phyloP scores from a whole-genome alignment of 495 filamentous ascomycete genomes.

The Tuber indicum region DNA sequence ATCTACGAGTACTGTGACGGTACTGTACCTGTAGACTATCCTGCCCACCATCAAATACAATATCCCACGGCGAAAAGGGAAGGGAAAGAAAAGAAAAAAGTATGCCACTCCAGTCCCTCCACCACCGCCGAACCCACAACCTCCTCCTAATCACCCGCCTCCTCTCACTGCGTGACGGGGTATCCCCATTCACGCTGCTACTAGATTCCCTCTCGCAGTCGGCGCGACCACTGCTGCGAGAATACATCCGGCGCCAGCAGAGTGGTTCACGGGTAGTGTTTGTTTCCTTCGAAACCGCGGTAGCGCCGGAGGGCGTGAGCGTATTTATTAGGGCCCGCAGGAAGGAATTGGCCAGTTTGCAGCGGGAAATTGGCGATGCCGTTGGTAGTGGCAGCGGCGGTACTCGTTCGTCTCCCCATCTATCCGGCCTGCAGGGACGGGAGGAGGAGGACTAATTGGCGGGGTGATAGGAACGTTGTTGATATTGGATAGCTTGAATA shows the following conservation, averaged over 20 bases:
- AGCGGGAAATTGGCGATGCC: conserved; percentile 55
- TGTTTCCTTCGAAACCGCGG: conserved; percentile 66
- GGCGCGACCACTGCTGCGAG: conserved; percentile 59
- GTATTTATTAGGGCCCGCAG: conserved; percentile 58
- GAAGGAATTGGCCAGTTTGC: conserved; percentile 51
- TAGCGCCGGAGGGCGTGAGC: conserved; percentile 54
- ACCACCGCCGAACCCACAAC: conserved; percentile 76
- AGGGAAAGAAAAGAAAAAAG: not conserved
- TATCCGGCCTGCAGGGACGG: conserved; percentile 18
- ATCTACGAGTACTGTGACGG: no score
- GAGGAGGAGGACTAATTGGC: conserved; percentile 43
- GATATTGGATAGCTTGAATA: conserved; percentile 58
- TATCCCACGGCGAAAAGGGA: not conserved
- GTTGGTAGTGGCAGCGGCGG: conserved; percentile 41
- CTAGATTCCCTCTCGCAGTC: conserved; percentile 82
- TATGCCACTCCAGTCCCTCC: conserved; percentile 44
- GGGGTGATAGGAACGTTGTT: conserved; percentile 50
- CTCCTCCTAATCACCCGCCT: conserved; percentile 79
- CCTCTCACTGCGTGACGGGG: conserved; percentile 66
- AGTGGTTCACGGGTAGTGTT: conserved; percentile 57
- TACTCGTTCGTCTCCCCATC: conserved; percentile 39
- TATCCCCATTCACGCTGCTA: conserved; percentile 78
- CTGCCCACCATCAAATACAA: not conserved
- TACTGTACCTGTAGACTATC: no score
- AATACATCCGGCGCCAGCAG: conserved; percentile 58